Percentiles rank a stretch among this genome's conserved stretches.
phyloP scores from a whole-genome alignment of 371 early-diverging fungal genomes.

The Parasitella parasitica region DNA sequence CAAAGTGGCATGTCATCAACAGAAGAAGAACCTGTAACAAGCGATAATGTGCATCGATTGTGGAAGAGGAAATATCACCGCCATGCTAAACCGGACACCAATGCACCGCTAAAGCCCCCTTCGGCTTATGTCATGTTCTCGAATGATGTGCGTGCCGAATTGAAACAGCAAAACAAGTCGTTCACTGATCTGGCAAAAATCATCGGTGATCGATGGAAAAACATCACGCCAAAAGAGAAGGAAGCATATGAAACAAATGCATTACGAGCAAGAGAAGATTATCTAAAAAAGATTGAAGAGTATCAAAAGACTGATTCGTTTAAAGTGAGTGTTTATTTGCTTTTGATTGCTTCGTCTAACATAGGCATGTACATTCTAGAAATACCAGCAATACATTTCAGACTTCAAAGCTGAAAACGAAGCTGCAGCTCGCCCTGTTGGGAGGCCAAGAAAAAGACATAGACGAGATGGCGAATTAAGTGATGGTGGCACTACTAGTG shows the following conservation, averaged over 20 bases:
- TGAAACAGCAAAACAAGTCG: constrained; percentile 42
- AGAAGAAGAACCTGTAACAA: constrained; percentile 42
- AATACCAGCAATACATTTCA: constrained; percentile 45
- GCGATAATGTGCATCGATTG: constrained; percentile 28
- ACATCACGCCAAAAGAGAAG: constrained; percentile 33
- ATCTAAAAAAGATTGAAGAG: constrained; percentile 27
- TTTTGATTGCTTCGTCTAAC: not conserved
- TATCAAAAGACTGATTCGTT: constrained; percentile 46
- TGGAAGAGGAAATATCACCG: constrained; percentile 55
- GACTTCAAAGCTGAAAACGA: constrained; percentile 51
- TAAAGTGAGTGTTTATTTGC: constrained; percentile 16
- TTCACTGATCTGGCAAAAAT: constrained; percentile 55
- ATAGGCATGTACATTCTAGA: constrained; percentile 4
- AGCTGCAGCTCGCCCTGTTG: constrained; percentile 38
- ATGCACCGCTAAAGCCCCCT: constrained; percentile 53
- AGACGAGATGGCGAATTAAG: constrained; percentile 16
- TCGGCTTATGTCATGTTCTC: constrained; percentile 63
- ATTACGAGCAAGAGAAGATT: constrained; percentile 35
- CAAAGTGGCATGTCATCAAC: constrained; percentile 38
- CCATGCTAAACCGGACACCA: constrained; percentile 52
- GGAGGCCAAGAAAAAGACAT: constrained; percentile 33
- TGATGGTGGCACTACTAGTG: constrained; percentile 9
- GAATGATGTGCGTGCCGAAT: constrained; percentile 47
- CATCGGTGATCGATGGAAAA: constrained; percentile 52
- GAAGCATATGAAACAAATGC: constrained; percentile 35